phyloP scores from a whole-genome alignment of 1,284 basidiomycete species.

The Ganoderma meredithae region DNA sequence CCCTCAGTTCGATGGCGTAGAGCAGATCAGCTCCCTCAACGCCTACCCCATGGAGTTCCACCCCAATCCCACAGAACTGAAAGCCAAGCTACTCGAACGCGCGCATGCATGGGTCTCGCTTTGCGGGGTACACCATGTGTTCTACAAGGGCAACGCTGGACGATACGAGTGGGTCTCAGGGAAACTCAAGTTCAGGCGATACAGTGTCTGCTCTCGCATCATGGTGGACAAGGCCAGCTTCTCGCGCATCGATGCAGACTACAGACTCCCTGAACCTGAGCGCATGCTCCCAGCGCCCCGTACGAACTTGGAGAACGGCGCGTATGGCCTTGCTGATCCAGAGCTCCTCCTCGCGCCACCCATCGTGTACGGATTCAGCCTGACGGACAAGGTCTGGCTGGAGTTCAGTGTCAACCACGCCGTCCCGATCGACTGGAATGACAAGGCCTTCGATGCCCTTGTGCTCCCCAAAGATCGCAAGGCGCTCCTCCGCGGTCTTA shows the following conservation, averaged over 20 bases:
- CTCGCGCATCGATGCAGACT: conserved; percentile 12
- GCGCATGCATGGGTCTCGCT: conserved; percentile 60
- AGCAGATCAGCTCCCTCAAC: conserved; percentile 54
- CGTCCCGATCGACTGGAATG: conserved; percentile 59
- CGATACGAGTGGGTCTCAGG: conserved; percentile 22
- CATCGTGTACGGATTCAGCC: conserved; percentile 63
- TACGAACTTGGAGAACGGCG: neutral
- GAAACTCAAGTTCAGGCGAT: conserved; percentile 46
- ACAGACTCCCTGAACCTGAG: conserved; percentile 11
- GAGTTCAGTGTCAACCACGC: conserved; percentile 63
- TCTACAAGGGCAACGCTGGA: conserved; percentile 58
- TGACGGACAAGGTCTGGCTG: conserved; percentile 64
- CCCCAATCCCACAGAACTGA: conserved; percentile 46
- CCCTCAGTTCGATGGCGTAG: conserved; percentile 51
- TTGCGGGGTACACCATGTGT: conserved; percentile 59
- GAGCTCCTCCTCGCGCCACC: conserved; percentile 60
- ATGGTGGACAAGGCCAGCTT: conserved; percentile 54
- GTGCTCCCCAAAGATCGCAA: conserved; percentile 61
- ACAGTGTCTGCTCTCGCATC: conserved; percentile 52
- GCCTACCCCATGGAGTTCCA: conserved; percentile 60
- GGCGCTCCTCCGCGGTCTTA: conserved; percentile 59
- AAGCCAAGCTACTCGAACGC: conserved; percentile 47
- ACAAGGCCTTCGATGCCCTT: conserved; percentile 62
- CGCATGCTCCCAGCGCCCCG: neutral
- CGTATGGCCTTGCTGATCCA: conserved; percentile 15